Conservation (phyloP, 805 yeast genomes). For the Lipomyces spencermartinsiae region DNA sequence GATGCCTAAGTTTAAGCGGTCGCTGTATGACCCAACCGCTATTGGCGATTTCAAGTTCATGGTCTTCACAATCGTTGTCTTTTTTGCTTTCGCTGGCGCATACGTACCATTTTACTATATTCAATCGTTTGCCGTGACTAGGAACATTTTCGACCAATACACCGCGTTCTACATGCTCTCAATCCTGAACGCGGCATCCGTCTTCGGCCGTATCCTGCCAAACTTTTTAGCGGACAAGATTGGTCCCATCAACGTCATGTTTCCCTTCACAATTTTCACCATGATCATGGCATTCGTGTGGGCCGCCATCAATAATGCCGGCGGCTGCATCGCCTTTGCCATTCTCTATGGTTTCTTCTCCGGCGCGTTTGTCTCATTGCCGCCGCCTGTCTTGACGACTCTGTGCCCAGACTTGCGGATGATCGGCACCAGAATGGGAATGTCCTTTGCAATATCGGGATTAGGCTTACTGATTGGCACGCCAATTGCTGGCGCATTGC, state of each 20-base stretch:
- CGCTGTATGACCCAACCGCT: conserved; percentile 37
- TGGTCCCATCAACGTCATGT: conserved; percentile 55
- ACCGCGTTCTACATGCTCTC: conserved; percentile 45
- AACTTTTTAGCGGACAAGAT: conserved; percentile 55
- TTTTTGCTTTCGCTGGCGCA: conserved; percentile 44
- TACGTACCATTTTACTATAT: conserved; percentile 46
- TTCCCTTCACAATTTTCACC: conserved; percentile 45
- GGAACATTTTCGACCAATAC: conserved; percentile 35
- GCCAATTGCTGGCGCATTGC: conserved; percentile 44
- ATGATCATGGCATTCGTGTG: conserved; percentile 47
- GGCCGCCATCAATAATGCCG: conserved; percentile 44
- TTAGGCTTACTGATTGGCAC: conserved; percentile 50
- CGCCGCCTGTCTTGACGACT: conserved; percentile 45
- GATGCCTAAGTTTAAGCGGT: conserved; percentile 21
- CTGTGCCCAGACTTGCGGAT: conserved; percentile 39
- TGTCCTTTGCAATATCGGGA: conserved; percentile 63
- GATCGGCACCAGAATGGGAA: conserved; percentile 59
- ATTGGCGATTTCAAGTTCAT: conserved; percentile 43
- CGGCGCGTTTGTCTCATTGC: conserved; percentile 47
- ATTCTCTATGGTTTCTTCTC: conserved; percentile 45
- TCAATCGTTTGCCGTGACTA: conserved; percentile 42
- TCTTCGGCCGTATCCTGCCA: conserved; percentile 58
- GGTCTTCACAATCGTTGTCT: conserved; percentile 39
- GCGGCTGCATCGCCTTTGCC: conserved; percentile 44
- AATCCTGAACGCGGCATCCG: conserved; percentile 48